Evolutionary conservation across 169 alveolate genomes (phyloP).

Genomic region (Plasmodium ovale): DNA sequence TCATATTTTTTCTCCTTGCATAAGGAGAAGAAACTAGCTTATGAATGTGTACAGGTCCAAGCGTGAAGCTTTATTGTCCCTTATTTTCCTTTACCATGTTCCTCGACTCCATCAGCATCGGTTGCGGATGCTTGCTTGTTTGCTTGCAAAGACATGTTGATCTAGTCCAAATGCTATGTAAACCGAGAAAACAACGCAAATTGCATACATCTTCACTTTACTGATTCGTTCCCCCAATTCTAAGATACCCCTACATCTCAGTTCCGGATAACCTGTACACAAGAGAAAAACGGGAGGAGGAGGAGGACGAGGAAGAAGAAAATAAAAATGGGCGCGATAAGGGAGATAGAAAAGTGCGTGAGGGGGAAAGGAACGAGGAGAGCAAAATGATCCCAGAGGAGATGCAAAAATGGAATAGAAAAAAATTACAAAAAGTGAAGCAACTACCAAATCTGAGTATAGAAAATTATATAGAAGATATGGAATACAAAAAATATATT

Average conservation of each 20-base stretch:
- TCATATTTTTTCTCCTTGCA: neutral
- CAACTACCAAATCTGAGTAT: constrained; percentile 44
- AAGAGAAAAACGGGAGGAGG: neutral
- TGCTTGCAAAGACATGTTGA: too few species aligned
- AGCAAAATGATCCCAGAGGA: constrained; percentile 18
- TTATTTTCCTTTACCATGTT: too few species aligned
- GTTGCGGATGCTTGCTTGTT: too few species aligned
- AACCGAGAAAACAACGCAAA: too few species aligned
- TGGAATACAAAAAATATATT: neutral
- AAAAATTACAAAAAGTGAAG: neutral
- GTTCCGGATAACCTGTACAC: constrained; percentile 51
- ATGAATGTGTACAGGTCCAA: too few species aligned
- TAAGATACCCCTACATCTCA: constrained; percentile 57
- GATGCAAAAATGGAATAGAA: constrained; percentile 8
- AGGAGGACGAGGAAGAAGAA: neutral
- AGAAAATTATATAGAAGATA: constrained; percentile 75
- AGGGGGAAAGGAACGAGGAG: neutral
- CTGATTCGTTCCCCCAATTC: too few species aligned
- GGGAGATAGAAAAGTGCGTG: too few species aligned
- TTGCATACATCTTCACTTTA: too few species aligned
- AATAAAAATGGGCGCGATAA: neutral
- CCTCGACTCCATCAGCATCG: too few species aligned
- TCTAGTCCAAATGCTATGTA: too few species aligned
- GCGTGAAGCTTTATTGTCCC: too few species aligned
- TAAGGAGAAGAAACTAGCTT: too few species aligned